Evolutionary conservation across 345 rosid species (phyloP).

Genomic region (Gynandropsis gynandra): DNA sequence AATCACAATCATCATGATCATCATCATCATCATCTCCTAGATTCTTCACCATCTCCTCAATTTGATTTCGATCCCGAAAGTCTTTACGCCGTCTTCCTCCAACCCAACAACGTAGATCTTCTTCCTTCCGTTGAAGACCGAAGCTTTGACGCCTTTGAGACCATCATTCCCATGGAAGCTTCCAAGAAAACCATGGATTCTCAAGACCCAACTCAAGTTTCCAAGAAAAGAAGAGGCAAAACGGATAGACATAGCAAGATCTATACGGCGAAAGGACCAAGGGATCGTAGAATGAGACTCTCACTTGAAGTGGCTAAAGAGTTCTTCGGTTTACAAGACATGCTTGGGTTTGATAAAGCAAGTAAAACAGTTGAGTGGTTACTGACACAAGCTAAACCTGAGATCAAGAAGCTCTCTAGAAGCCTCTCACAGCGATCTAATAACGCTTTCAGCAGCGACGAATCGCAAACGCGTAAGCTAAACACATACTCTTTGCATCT

Average conservation of each 20-base stretch:
- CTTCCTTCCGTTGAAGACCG: constrained; percentile 26
- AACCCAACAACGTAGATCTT: constrained; percentile 17
- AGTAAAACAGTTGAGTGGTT: constrained; percentile 87
- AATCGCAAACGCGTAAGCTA: constrained; percentile 25
- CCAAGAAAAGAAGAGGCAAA: constrained; percentile 40
- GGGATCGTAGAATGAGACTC: constrained; percentile 84
- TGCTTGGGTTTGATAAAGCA: constrained; percentile 69
- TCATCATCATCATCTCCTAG: constrained; percentile 16
- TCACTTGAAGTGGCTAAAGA: constrained; percentile 64
- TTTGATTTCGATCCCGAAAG: constrained; percentile 30
- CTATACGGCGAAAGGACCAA: constrained; percentile 61
- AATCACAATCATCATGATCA: constrained; percentile 17
- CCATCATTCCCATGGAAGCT: constrained; percentile 25
- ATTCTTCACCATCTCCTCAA: constrained; percentile 42
- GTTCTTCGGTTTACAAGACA: constrained; percentile 77
- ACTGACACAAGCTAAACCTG: constrained; percentile 48
- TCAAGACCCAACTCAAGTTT: constrained; percentile 21
- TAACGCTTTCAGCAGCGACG: constrained; percentile 19
- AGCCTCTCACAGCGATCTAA: constrained; percentile 13
- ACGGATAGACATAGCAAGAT: constrained; percentile 88
- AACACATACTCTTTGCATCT: constrained; percentile 1
- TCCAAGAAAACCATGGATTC: constrained; percentile 23
- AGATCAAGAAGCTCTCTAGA: constrained; percentile 42
- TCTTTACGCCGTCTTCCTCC: constrained; percentile 23
- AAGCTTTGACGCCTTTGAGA: constrained; percentile 21